Base-by-base conservation (phyloP, 345 rosid species). In the Acer saccharum region DNA sequence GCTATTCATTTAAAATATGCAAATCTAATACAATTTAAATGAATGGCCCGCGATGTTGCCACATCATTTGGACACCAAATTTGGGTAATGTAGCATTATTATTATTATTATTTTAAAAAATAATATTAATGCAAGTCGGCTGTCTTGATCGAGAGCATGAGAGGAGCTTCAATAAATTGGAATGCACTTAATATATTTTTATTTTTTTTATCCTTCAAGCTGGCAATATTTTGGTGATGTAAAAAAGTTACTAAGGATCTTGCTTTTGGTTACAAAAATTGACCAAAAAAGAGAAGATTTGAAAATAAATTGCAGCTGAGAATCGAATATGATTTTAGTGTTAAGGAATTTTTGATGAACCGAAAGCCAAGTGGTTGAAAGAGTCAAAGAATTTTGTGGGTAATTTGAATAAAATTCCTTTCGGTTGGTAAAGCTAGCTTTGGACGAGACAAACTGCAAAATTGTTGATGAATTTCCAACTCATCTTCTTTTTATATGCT, bases 341-440 rank as follows among this genome's bases (percentile, higher is more conserved):
- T 0, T 32, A n/a, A 12, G 75, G 39, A 4, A 11, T 35, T 35
- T 55, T n/a, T 58, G 50, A 16, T 72, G 20, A 52, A n/a, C 70
- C 77, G 50, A 75, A 66, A 54, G 78, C 65, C 39, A 8, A 73
- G 21, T 35, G 1, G 27, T 23, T 16, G 57, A 61, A 25, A 14
- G 20, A 72, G 72, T 76, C 78, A 76, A 76, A 55, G 78, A 29
- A 52, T 11, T 67, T 41, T 35, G 65, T 12, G 39, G 39, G 39
- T 35, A 35, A 35, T 60, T 18, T 60, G 27, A 60, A 60, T 60
- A 14, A 25, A 76, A 67, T 66, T 65, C 72, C 72, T 76, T 67
- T 76, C 55, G 72, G 78, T 41, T 7, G 78, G 52, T 29, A 58
- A 72, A 72, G 65, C 32, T 10, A 72, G 18, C 50, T 1, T 35